Evolutionary conservation across 352 stramenopile species (phyloP).

Genomic region (Plasmopara muralis): DNA sequence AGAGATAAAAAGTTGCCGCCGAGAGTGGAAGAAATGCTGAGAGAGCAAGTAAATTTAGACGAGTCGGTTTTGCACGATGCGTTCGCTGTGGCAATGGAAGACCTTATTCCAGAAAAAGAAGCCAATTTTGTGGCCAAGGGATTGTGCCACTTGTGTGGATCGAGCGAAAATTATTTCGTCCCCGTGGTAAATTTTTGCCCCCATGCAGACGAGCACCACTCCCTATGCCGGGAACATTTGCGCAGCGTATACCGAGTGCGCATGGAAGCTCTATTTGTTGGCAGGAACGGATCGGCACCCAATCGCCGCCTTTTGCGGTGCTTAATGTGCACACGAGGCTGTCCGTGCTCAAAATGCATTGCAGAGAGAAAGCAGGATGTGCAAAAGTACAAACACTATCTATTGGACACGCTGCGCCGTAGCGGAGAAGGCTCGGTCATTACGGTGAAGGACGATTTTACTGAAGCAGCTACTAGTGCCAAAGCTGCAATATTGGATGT

Average conservation of each 20-base stretch:
- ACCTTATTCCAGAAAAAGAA: constrained; percentile 47
- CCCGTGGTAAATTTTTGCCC: constrained; percentile 77
- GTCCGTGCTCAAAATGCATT: constrained; percentile 52
- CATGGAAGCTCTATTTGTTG: constrained; percentile 67
- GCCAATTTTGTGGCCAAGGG: constrained; percentile 73
- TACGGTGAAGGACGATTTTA: constrained; percentile 3
- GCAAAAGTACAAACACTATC: constrained; percentile 31
- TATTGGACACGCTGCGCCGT: constrained; percentile 27
- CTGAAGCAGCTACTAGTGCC: constrained; percentile 2
- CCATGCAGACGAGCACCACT: constrained; percentile 53
- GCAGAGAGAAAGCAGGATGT: constrained; percentile 26
- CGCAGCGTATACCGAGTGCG: constrained; percentile 64
- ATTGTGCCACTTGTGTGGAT: constrained; percentile 58
- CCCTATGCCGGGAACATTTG: constrained; percentile 66
- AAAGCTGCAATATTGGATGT: not conserved
- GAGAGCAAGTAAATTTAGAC: constrained; percentile 34
- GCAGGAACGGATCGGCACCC: constrained; percentile 55
- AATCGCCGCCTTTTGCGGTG: constrained; percentile 62
- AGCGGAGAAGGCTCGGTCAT: constrained; percentile 14
- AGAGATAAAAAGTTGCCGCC: constrained; percentile 19
- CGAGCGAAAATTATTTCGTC: constrained; percentile 37
- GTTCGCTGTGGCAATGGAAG: constrained; percentile 47
- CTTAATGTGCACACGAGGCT: constrained; percentile 50
- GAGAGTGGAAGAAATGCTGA: constrained; percentile 22
- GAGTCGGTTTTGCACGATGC: constrained; percentile 33